Base-by-base conservation (phyloP, 192 early-diverging fungal genomes). In the Coemansia sp. region DNA sequence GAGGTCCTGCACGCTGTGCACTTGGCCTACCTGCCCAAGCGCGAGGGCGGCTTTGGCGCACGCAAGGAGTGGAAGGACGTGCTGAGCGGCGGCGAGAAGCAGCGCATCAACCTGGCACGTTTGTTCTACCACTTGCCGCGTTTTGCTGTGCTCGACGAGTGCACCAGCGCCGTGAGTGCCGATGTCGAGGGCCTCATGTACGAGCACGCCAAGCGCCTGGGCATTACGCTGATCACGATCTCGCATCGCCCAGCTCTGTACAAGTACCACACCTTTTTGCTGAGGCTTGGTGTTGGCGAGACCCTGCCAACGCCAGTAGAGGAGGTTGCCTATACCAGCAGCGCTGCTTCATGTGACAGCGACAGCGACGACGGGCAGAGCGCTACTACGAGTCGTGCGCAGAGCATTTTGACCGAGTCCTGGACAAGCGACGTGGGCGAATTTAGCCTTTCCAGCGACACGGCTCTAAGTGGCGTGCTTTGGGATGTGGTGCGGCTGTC, bases 81-180 rank as follows among this genome's bases (percentile, higher is more conserved):
- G 26, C 82, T 99, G 21, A 89, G 93, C 53, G 97, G 95, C 62
- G 97, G 97, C 60, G 95, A 99, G 74, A 93, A 93, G 77, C 92
- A 93, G 81, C 83, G 90, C 65, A 93, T 98, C 74, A 91, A 90
- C 33, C 87, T 98, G 90, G 95, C 95, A 2, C 83, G 97, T 17
- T 72, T 99, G 48, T 98, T 96, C 77, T 99, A 97, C 83, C 97
- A 99, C 67, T 76, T 83, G 58, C 97, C 97, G 24, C 85, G 87
- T 53, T 99, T 89, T 81, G 97, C 94, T 26, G 93, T 99, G 72
- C 74, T 98, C 35, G 95, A 97, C 72, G 97, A 98, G 85, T 92
- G 90, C 82, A 91, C 87, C 34, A 86, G 78, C 52, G 88, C 95
- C 22, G 95, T 99, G 32, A 89, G 87, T 59, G 91, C 89, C 72